These are phyloP conservation scores for Fusarium brevicatenulatum DNA, from an alignment of 2,329 filamentous ascomycete species.

Conservation along the genomic window DNA sequence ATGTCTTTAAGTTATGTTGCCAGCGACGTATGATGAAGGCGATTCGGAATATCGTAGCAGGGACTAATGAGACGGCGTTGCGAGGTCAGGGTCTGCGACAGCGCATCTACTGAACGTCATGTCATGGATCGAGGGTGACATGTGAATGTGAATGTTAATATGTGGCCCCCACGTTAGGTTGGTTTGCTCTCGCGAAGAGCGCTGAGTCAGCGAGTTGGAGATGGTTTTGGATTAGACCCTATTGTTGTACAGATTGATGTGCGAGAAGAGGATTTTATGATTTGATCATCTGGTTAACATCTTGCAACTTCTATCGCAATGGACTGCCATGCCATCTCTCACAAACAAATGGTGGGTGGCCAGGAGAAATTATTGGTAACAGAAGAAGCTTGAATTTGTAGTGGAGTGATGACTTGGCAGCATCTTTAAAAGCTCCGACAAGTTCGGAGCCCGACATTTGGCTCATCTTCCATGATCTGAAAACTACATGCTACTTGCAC, in stretches of 20 bases:
- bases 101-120: constrained; percentile 35
- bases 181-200: neutral
- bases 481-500: too few species aligned
- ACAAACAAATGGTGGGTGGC: neutral
- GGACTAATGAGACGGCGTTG: constrained; percentile 23
- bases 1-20: constrained; percentile 7
- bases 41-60: neutral
- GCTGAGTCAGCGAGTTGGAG: constrained; percentile 20
- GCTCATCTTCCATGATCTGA: neutral
- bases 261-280: neutral
- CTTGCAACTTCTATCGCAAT: neutral
- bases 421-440: neutral
- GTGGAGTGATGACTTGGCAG: neutral
- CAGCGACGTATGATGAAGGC: neutral
- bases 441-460: neutral
- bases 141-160: constrained; percentile 34
- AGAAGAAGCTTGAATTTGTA: neutral
- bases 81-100: constrained; percentile 33
- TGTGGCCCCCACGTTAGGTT: constrained; percentile 28
- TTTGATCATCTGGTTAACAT: neutral
- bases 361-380: neutral
- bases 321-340: neutral
- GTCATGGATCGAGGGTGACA: constrained; percentile 21
- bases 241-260: neutral
- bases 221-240: neutral